phyloP scores from a whole-genome alignment of 768 basidiomycete species.

The Pleurotus tuoliensis region DNA sequence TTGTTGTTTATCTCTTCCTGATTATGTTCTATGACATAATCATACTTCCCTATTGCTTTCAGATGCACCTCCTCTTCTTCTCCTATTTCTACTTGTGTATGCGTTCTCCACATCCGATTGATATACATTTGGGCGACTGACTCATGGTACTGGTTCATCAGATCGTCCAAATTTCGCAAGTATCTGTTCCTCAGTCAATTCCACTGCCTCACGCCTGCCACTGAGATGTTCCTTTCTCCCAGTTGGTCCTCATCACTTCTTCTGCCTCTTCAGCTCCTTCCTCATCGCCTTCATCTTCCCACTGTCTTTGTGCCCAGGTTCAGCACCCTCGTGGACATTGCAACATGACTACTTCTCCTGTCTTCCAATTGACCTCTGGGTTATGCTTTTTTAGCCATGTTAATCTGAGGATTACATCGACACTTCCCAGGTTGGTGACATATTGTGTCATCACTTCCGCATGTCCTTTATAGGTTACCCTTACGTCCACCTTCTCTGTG shows the following conservation, averaged over 20 bases:
- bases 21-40: too few relatives aligned
- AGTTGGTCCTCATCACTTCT: neutral
- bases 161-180: neutral
- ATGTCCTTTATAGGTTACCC: conserved; percentile 16
- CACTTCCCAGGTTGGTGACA: conserved; percentile 16
- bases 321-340: conserved; percentile 13
- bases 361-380: conserved; percentile 19
- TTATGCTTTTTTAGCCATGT: conserved; percentile 23
- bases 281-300: neutral
- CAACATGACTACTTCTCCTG: conserved; percentile 15
- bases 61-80: too few relatives aligned
- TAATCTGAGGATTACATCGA: conserved; percentile 17
- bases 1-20: too few relatives aligned
- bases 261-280: neutral
- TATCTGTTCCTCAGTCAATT: neutral
- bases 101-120: too few relatives aligned
- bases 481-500: conserved; percentile 13
- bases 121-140: too few relatives aligned
- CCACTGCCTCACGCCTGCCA: neutral
- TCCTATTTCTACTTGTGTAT: too few relatives aligned
- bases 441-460: conserved; percentile 14
- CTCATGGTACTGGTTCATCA: too few relatives aligned
- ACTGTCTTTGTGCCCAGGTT: neutral
- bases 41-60: too few relatives aligned
- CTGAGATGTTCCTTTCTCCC: neutral